Percentiles rank a stretch among this genome's conserved stretches.
Evolutionary conservation across 164 flowering plant genomes (phyloP).

Genomic region (Magnolia officinalis): DNA sequence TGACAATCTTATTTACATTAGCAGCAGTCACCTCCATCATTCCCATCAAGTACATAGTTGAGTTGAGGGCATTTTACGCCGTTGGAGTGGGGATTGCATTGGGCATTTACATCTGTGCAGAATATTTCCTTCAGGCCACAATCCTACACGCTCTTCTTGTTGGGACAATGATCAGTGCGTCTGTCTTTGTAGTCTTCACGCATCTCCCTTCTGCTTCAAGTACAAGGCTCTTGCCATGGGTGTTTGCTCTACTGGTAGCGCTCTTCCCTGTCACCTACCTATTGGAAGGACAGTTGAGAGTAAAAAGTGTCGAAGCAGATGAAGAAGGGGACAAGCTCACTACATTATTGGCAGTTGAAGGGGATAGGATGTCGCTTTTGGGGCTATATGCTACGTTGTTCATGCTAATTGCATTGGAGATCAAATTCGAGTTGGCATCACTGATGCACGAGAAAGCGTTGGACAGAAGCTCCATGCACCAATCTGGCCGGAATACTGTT

Average conservation of each 20-base stretch:
- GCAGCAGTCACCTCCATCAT: conserved; percentile 79
- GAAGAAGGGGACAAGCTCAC: conserved; percentile 62
- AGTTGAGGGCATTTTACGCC: conserved; percentile 73
- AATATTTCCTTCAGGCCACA: conserved; percentile 76
- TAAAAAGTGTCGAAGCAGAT: conserved; percentile 37
- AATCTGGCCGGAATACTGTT: conserved; percentile 40
- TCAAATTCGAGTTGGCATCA: conserved; percentile 87
- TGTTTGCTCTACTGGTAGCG: conserved; percentile 90
- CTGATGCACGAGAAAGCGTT: conserved; percentile 63
- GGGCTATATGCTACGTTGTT: conserved; percentile 94
- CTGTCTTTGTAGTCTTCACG: conserved; percentile 86
- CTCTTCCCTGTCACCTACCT: conserved; percentile 95
- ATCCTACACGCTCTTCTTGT: conserved; percentile 73
- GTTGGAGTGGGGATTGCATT: conserved; percentile 80
- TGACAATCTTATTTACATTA: conserved; percentile 72
- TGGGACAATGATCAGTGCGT: conserved; percentile 73
- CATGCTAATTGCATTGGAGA: conserved; percentile 89
- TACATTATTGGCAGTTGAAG: conserved; percentile 81
- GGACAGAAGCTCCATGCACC: conserved; percentile 50
- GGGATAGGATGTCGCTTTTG: conserved; percentile 91
- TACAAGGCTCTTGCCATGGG: conserved; percentile 84
- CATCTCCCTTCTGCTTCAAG: conserved; percentile 96
- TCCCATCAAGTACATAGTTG: conserved; percentile 86
- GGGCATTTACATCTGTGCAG: conserved; percentile 86
- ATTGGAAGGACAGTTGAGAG: conserved; percentile 86